Conservation (phyloP, 75 land plant species). For the Adiantum capillusveneris region DNA sequence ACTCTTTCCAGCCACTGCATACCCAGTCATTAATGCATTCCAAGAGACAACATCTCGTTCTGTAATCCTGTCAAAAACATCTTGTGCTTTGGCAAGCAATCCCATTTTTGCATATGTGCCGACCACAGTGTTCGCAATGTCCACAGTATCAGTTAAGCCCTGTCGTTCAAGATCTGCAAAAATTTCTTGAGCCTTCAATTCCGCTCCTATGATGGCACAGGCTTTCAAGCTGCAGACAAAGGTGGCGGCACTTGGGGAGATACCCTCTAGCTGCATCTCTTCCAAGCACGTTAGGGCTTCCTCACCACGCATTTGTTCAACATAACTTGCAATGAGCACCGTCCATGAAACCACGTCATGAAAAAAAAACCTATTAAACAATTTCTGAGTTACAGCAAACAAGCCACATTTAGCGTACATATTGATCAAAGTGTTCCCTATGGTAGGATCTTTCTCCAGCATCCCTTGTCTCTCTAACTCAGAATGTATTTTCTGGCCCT, state of each 20-base stretch:
- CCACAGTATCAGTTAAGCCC: too few relatives aligned
- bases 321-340: slow-evolving; percentile 30
- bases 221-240: slow-evolving; percentile 27
- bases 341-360: slow-evolving; percentile 36
- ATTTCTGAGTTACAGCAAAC: slow-evolving; percentile 18
- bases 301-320: slow-evolving; percentile 18
- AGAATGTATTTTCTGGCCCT: slow-evolving; percentile 23
- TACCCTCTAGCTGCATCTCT: slow-evolving; percentile 14
- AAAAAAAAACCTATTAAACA: slow-evolving; percentile 7
- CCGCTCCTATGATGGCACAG: too few relatives aligned
- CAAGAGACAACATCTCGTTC: background rate
- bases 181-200: too few relatives aligned
- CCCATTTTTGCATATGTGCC: slow-evolving; percentile 2
- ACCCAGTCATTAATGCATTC: background rate
- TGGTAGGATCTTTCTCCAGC: slow-evolving; percentile 13
- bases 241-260: slow-evolving; percentile 27
- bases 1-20: background rate
- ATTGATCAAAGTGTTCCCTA: slow-evolving; percentile 33
- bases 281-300: slow-evolving; percentile 19
- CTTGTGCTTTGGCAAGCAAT: background rate
- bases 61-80: background rate
- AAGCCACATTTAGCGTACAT: slow-evolving; percentile 42
- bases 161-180: too few relatives aligned
- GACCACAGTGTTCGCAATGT: background rate
- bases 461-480: slow-evolving; percentile 17